phyloP scores from a whole-genome alignment of 495 filamentous ascomycete genomes.

The Neurospora tetraspora region DNA sequence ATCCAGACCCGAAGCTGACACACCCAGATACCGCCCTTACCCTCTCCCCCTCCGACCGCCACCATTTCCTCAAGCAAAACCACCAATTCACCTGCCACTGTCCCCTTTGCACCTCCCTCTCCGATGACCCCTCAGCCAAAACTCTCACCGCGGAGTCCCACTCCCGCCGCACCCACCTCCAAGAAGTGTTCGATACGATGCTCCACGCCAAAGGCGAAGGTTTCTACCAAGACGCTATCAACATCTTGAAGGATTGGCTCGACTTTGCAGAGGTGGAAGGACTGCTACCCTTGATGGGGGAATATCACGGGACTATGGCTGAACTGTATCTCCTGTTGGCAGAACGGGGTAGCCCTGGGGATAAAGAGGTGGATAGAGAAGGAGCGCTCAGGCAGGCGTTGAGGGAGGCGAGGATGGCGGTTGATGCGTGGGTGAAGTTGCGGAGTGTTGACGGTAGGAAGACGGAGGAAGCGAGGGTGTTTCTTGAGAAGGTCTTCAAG shows the following conservation, averaged over 20 bases:
- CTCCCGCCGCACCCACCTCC: slow-evolving; percentile 21
- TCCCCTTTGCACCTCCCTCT: slow-evolving; percentile 25
- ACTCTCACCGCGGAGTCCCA: slow-evolving; percentile 22
- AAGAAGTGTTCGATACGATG: slow-evolving; percentile 20
- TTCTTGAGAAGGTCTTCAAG: slow-evolving; percentile 10
- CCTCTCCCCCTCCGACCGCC: slow-evolving; percentile 14
- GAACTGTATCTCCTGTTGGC: slow-evolving; percentile 24
- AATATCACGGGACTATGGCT: slow-evolving; percentile 29
- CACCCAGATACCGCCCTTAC: slow-evolving; percentile 23
- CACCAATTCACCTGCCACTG: slow-evolving; percentile 33
- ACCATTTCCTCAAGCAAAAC: slow-evolving; percentile 19
- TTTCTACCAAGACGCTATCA: slow-evolving; percentile 27
- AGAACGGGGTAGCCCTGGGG: slow-evolving; percentile 15
- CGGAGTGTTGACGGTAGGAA: slow-evolving; percentile 26
- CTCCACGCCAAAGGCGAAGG: slow-evolving; percentile 19
- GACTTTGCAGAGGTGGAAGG: slow-evolving; percentile 24
- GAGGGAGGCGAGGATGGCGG: slow-evolving; percentile 26
- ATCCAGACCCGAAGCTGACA: background rate
- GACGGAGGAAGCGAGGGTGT: slow-evolving; percentile 17
- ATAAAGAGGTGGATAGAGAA: slow-evolving; percentile 1
- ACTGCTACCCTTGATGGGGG: slow-evolving; percentile 20
- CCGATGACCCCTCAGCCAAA: slow-evolving; percentile 4
- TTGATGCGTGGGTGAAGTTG: slow-evolving; percentile 26
- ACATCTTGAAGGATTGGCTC: slow-evolving; percentile 22
- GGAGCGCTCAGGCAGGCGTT: slow-evolving; percentile 17